phyloP scores from a whole-genome alignment of 2,329 filamentous ascomycete genomes.

The Fusarium sp. region DNA sequence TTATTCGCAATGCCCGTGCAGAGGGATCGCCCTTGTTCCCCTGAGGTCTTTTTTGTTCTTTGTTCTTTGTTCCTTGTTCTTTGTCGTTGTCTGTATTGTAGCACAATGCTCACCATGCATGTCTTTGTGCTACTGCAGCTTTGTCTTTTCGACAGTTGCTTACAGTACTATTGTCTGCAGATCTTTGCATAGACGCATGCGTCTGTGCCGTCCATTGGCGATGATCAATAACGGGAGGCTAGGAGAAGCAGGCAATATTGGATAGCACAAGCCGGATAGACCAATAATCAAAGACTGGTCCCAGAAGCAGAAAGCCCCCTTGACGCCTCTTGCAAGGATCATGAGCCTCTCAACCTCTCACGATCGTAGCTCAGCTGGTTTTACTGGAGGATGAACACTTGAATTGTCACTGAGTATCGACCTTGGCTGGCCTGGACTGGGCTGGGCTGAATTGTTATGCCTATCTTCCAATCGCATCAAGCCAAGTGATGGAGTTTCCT shows the following conservation, averaged over 20 bases:
- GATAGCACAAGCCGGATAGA: constrained; percentile 21
- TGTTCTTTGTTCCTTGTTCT: neutral
- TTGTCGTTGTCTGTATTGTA: constrained; percentile 4
- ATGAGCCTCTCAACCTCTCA: constrained; percentile 27
- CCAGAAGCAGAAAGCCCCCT: constrained; percentile 4
- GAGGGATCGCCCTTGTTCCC: constrained; percentile 20
- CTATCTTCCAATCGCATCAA: constrained; percentile 17
- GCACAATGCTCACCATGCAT: constrained; percentile 11
- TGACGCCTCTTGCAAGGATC: constrained; percentile 29
- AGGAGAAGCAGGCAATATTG: constrained; percentile 13
- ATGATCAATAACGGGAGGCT: constrained; percentile 25
- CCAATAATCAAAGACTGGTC: constrained; percentile 22
- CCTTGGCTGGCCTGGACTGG: constrained; percentile 22
- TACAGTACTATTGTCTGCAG: neutral
- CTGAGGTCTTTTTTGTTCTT: constrained; percentile 21
- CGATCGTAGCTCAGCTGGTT: constrained; percentile 24
- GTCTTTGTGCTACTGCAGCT: constrained; percentile 7
- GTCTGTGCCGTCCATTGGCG: constrained; percentile 15
- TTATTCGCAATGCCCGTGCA: constrained; percentile 3
- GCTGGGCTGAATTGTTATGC: constrained; percentile 12
- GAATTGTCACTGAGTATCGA: constrained; percentile 12
- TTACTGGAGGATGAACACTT: constrained; percentile 18
- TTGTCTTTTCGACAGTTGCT: constrained; percentile 1
- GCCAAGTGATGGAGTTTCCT: constrained; percentile 7
- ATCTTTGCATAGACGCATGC: constrained; percentile 12